These are phyloP conservation scores for Ogataea thermomethanolica DNA, from an alignment of 805 yeast species.

Conservation along the genomic window DNA sequence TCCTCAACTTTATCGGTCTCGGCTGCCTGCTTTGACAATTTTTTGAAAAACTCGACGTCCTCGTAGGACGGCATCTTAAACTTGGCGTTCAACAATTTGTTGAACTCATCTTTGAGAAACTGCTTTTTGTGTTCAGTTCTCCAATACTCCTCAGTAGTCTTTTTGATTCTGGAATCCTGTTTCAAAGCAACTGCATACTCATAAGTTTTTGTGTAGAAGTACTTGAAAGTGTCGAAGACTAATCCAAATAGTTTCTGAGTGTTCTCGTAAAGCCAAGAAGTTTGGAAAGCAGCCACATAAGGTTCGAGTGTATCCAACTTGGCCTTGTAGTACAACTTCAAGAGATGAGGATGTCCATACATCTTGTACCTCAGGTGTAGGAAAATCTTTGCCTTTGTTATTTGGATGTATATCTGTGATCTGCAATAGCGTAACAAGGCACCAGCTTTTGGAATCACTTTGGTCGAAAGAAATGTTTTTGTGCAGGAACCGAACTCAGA, in stretches of 20 bases:
- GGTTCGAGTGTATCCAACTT: slow-evolving; percentile 23
- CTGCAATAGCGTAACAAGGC: slow-evolving; percentile 1
- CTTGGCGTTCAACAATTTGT: slow-evolving; percentile 28
- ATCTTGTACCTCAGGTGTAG: slow-evolving; percentile 21
- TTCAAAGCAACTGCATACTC: slow-evolving; percentile 17
- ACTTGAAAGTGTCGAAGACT: slow-evolving; percentile 3
- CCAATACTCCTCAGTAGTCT: slow-evolving; percentile 26
- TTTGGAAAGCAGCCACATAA: slow-evolving; percentile 11
- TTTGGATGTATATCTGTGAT: slow-evolving; percentile 5
- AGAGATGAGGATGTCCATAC: slow-evolving; percentile 22
- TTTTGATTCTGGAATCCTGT: slow-evolving; percentile 22
- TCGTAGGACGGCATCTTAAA: slow-evolving; percentile 28
- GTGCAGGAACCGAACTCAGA: slow-evolving; percentile 2
- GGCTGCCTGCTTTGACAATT: slow-evolving; percentile 12
- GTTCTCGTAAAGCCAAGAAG: slow-evolving; percentile 13
- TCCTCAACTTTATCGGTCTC: slow-evolving; percentile 11
- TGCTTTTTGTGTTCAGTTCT: slow-evolving; percentile 30
- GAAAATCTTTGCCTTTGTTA: slow-evolving; percentile 11
- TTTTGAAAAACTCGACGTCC: slow-evolving; percentile 24
- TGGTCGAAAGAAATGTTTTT: slow-evolving; percentile 6
- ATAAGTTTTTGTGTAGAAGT: slow-evolving; percentile 8
- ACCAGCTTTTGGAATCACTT: slow-evolving; percentile 17
- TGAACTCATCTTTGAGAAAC: slow-evolving; percentile 31
- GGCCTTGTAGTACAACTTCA: slow-evolving; percentile 5
- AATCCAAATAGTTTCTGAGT: slow-evolving; percentile 3